Conservation (phyloP, 2,329 filamentous ascomycete species). For the Diaporthe vaccinii region DNA sequence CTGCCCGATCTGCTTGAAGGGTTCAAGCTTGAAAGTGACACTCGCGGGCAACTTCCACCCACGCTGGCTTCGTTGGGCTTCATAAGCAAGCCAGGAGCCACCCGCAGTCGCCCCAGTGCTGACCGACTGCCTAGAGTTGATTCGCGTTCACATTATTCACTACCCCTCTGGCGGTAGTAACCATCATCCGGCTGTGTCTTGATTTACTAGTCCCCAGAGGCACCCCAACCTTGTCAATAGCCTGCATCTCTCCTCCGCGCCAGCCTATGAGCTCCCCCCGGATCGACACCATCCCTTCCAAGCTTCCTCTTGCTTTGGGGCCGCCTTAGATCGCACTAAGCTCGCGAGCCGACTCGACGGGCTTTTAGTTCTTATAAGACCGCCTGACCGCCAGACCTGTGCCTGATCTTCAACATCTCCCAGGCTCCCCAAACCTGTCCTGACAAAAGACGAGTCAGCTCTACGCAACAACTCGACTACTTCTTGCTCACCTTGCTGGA, state of each 20-base stretch:
- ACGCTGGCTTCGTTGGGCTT: background rate
- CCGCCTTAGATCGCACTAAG: constrained; percentile 20
- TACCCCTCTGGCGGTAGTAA: constrained; percentile 19
- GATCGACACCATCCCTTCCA: constrained; percentile 23
- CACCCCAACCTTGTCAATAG: constrained; percentile 10
- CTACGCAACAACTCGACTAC: background rate
- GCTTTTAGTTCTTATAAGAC: constrained; percentile 29
- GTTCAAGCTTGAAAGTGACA: constrained; percentile 12
- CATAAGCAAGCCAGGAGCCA: constrained; percentile 27
- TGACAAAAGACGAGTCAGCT: constrained; percentile 6
- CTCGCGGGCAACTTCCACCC: background rate
- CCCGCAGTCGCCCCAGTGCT: constrained; percentile 7
- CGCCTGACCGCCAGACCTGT: constrained; percentile 32
- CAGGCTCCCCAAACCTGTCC: background rate
- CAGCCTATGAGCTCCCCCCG: constrained; percentile 32
- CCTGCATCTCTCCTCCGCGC: constrained; percentile 33
- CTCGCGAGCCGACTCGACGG: constrained; percentile 3
- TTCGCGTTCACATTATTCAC: background rate
- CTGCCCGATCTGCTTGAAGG: constrained; percentile 7
- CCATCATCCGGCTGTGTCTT: constrained; percentile 17
- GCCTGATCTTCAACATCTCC: constrained; percentile 1
- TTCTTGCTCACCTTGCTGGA: constrained; percentile 1
- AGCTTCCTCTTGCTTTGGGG: constrained; percentile 23
- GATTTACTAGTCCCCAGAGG: background rate
- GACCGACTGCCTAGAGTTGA: constrained; percentile 22